phyloP scores from a whole-genome alignment of 2,329 filamentous ascomycete species.

The Fonsecaea multimorphosa region DNA sequence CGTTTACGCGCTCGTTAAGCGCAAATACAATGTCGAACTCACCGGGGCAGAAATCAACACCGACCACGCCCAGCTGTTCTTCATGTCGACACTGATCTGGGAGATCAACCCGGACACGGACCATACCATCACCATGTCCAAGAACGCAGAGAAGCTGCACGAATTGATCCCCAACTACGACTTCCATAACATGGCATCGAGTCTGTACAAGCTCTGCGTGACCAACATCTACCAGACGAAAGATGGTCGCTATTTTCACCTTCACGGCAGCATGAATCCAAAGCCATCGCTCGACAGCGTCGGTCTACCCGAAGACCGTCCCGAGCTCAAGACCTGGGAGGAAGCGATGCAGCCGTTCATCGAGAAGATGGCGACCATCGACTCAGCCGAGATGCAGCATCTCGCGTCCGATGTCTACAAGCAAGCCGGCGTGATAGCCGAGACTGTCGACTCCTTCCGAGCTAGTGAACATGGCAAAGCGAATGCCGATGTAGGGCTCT shows the following conservation, averaged over 20 bases:
- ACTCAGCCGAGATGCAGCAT: constrained; percentile 46
- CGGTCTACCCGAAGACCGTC: constrained; percentile 44
- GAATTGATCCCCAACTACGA: constrained; percentile 61
- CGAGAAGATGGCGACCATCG: constrained; percentile 45
- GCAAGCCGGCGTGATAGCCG: constrained; percentile 51
- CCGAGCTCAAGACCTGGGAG: constrained; percentile 41
- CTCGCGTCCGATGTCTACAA: constrained; percentile 47
- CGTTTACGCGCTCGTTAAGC: constrained; percentile 52
- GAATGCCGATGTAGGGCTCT: constrained; percentile 51
- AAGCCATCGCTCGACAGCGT: constrained; percentile 50
- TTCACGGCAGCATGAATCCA: constrained; percentile 57
- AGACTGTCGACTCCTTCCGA: constrained; percentile 48
- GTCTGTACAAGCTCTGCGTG: constrained; percentile 42
- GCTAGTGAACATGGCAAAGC: constrained; percentile 51
- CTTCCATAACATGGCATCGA: constrained; percentile 68
- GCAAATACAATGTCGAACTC: constrained; percentile 54
- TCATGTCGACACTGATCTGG: constrained; percentile 50
- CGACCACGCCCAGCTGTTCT: constrained; percentile 54
- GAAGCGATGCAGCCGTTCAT: constrained; percentile 45
- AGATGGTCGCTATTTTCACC: constrained; percentile 55
- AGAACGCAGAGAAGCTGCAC: constrained; percentile 27
- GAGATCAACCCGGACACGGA: constrained; percentile 45
- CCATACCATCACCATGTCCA: constrained; percentile 32
- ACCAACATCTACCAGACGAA: constrained; percentile 57
- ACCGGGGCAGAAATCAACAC: constrained; percentile 56